These are phyloP conservation scores for Glebionis coronaria DNA, from an alignment of 129 eudicot genomes.

Conservation along the genomic window DNA sequence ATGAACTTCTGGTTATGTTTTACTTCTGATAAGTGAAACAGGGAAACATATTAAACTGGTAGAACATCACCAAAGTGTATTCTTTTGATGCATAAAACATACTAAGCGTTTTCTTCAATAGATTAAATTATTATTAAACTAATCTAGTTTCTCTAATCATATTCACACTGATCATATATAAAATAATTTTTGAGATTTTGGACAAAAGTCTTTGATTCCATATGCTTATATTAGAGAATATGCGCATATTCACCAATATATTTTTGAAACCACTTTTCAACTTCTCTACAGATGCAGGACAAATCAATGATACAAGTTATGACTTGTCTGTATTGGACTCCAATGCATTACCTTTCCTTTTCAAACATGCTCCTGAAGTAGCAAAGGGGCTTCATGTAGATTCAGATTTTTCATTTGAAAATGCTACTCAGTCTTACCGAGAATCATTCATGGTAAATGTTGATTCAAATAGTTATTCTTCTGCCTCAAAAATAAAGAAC, in stretches of 20 bases:
- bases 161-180: no score
- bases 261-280: conserved; percentile 9
- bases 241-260: not conserved
- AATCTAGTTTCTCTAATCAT: no score
- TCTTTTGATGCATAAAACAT: no score
- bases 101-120: no score
- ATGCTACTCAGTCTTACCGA: conserved; percentile 43
- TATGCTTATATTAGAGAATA: not conserved
- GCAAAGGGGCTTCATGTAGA: conserved; percentile 54
- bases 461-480: not conserved
- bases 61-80: no score
- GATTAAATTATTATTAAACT: no score
- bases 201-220: no score
- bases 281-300: conserved; percentile 50
- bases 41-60: no score
- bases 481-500: not conserved
- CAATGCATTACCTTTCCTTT: conserved; percentile 74
- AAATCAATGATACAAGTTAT: conserved; percentile 57
- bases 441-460: conserved; percentile 74
- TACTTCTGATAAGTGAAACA: no score
- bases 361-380: conserved; percentile 81
- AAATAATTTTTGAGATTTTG: no score
- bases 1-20: no score
- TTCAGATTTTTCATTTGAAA: conserved; percentile 50
- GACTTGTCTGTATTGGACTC: conserved; percentile 85